These are phyloP conservation scores for Tuber indicum DNA, from an alignment of 495 filamentous ascomycete species.

Conservation along the genomic window DNA sequence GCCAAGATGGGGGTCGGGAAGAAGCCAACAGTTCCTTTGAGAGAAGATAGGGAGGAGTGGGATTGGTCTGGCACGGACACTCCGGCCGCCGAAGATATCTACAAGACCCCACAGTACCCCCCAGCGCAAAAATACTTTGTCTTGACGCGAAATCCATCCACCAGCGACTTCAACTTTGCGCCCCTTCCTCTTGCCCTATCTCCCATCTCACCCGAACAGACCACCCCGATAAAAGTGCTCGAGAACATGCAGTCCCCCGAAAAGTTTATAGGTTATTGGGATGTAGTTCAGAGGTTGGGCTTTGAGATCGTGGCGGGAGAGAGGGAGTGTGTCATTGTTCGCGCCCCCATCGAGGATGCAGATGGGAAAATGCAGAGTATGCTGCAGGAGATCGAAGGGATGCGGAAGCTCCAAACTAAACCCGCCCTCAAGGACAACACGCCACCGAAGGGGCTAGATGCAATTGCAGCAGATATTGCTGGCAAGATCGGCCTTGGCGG, in stretches of 20 bases:
- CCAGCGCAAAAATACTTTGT: conserved; percentile 18
- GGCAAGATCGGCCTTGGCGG: not conserved
- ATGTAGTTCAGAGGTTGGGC: conserved; percentile 17
- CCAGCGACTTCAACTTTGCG: conserved; percentile 16
- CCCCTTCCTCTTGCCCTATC: conserved; percentile 9
- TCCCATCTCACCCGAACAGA: conserved; percentile 2
- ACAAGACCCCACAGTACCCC: not conserved
- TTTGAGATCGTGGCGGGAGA: conserved; percentile 24
- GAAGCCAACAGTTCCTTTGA: too few relatives aligned
- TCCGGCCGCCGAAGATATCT: conserved; percentile 20
- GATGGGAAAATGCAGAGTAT: conserved; percentile 8
- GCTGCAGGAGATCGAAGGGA: conserved; percentile 15
- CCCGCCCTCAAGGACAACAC: not conserved
- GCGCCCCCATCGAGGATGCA: not conserved
- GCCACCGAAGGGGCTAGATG: not conserved
- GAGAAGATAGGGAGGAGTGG: conserved; percentile 12
- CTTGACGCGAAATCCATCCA: conserved; percentile 10
- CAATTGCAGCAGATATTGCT: not conserved
- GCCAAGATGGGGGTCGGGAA: not conserved
- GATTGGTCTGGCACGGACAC: conserved; percentile 22
- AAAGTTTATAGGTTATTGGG: conserved; percentile 23
- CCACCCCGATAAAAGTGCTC: conserved; percentile 28
- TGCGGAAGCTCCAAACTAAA: not conserved
- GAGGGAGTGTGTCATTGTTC: conserved; percentile 20
- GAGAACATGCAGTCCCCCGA: conserved; percentile 15